Evolutionary conservation across 306 rosid genomes (phyloP).

Genomic region (Dryas drummondii): DNA sequence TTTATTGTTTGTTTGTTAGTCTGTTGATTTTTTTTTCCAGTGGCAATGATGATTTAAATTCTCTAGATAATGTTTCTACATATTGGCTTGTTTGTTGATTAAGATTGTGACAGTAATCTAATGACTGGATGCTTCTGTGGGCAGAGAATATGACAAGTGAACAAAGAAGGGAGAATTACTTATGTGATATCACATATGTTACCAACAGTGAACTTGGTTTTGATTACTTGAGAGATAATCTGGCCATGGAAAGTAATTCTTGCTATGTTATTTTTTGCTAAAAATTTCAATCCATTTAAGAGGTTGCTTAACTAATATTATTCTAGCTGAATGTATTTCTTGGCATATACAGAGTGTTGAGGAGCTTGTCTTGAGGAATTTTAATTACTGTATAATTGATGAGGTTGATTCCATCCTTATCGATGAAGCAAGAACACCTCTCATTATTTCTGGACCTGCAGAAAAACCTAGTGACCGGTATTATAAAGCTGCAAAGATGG

Average conservation of each 20-base stretch:
- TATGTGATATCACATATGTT: slow-evolving; percentile 90
- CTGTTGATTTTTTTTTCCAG: background rate
- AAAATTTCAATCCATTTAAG: slow-evolving; percentile 16
- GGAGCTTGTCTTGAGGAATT: slow-evolving; percentile 89
- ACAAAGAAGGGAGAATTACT: slow-evolving; percentile 87
- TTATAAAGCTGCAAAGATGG: slow-evolving; percentile 93
- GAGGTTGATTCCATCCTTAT: slow-evolving; percentile 99
- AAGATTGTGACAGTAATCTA: slow-evolving; percentile 23
- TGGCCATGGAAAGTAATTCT: slow-evolving; percentile 99
- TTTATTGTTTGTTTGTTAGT: background rate
- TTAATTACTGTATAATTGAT: slow-evolving; percentile 87
- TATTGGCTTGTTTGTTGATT: background rate
- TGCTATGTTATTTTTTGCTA: slow-evolving; percentile 30
- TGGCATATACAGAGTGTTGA: slow-evolving; percentile 77
- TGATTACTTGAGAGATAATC: slow-evolving; percentile 97
- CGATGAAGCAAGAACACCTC: slow-evolving; percentile 99
- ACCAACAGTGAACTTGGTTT: slow-evolving; percentile 98
- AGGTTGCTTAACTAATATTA: background rate
- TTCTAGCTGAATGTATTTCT: slow-evolving; percentile 28
- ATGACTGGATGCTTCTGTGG: slow-evolving; percentile 34
- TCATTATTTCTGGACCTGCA: slow-evolving; percentile 94
- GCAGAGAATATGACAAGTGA: slow-evolving; percentile 99
- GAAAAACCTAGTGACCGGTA: slow-evolving; percentile 90
- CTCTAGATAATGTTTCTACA: slow-evolving; percentile 15
- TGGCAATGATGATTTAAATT: background rate